Evolutionary conservation across 2,329 filamentous ascomycete species (phyloP), one percentile per base, ranked within the genome.

Genomic region (Cladobotryum mycophilum): DNA sequence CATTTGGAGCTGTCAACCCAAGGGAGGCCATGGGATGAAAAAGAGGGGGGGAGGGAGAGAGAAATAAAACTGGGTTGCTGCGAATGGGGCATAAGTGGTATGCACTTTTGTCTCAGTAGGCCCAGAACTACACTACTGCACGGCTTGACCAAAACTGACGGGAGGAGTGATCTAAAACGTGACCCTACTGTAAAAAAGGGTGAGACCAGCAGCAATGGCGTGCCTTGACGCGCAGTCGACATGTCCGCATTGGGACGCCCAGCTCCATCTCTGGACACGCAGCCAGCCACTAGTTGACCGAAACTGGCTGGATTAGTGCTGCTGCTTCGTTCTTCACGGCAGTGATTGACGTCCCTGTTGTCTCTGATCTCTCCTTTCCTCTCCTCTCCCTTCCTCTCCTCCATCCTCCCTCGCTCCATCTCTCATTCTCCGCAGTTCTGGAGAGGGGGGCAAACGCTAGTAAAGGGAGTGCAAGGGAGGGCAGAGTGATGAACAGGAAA

Each of bases 1-100:
- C 51, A 53, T 30, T 30, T 41, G 51, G 51, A 47, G 44, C 51
- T 47, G 51, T 53, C 47, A 53, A 53, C 47, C 44, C 30, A 30
- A 30, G 12, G 18, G 14, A 33, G 36, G 25, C 25, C 25, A 30
- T 30, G 25, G 25, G 25, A 30, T 30, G 25, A 30, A 8, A 20
- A 20, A 20, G 20, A 20, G n/a, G n/a, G n/a, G n/a, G n/a, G n/a
- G n/a, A n/a, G n/a, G n/a, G n/a, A n/a, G n/a, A 20, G 5, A 20
- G 5, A 20, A 20, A 20, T 3, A 20, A 20, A 20, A 25, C 7
- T 41, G 42, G 34, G 13, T 43, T 43, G 41, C 49, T 49, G 41
- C 49, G 15, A 38, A 35, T 22, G 34, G 40, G 34, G 45, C 12
- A 44, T 20, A 43, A 33, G 17, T 30, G 18, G 36, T n/a, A 38